A percentile compares a stretch with the other conserved stretches of the same genome.
Conservation (phyloP, 2,329 filamentous ascomycete genomes). For the Talaromyces sp. region DNA sequence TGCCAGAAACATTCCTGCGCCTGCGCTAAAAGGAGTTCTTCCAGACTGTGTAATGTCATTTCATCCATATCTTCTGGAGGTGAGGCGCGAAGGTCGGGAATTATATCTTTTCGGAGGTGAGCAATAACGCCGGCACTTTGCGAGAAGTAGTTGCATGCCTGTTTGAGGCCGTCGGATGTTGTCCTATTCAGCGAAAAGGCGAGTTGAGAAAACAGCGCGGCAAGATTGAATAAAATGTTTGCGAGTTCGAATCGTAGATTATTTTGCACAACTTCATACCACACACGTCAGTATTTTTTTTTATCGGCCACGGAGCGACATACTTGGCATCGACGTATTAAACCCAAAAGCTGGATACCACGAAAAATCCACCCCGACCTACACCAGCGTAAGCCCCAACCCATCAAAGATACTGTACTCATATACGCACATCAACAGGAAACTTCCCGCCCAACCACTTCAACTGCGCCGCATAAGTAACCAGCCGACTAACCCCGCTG, state of each 20-base stretch:
- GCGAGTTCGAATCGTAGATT: slow-evolving; percentile 78
- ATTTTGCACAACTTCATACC: slow-evolving; percentile 54
- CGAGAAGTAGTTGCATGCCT: slow-evolving; percentile 85
- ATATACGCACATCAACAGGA: slow-evolving; percentile 72
- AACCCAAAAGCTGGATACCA: slow-evolving; percentile 96
- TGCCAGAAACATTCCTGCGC: slow-evolving; percentile 98
- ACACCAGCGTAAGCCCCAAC: slow-evolving; percentile 17
- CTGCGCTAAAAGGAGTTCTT: slow-evolving; percentile 82
- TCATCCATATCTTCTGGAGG: slow-evolving; percentile 96
- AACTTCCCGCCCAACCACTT: slow-evolving; percentile 95
- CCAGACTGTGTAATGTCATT: slow-evolving; percentile 76
- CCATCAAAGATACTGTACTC: not conserved
- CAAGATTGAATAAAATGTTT: slow-evolving; percentile 90
- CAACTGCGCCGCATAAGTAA: slow-evolving; percentile 86
- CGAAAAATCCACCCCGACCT: slow-evolving; percentile 91
- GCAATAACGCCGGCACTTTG: slow-evolving; percentile 78
- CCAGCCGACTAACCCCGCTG: slow-evolving; percentile 82
- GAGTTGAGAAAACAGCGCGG: slow-evolving; percentile 88
- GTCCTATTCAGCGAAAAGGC: slow-evolving; percentile 75
- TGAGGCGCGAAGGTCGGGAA: slow-evolving; percentile 77
- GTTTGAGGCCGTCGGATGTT: slow-evolving; percentile 77
- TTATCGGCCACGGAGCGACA: slow-evolving; percentile 18
- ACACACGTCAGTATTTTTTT: slow-evolving; percentile 8
- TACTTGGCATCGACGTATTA: slow-evolving; percentile 68
- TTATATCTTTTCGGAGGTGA: slow-evolving; percentile 70